Evolutionary conservation across 2,329 filamentous ascomycete genomes (phyloP).

Genomic region (Xylaria sp.): DNA sequence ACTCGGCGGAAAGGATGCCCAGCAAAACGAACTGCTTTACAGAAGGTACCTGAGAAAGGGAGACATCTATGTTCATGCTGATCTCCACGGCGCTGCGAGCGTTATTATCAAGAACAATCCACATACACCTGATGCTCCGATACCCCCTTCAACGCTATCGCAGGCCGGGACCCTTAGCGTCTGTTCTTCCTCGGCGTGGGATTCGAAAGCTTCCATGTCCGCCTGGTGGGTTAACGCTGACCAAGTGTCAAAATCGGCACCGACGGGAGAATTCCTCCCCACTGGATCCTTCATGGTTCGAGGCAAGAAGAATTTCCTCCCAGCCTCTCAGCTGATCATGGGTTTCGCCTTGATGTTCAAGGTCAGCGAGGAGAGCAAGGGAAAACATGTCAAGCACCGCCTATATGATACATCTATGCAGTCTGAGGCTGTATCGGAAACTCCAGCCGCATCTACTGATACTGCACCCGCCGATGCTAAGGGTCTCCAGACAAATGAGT

Average conservation of each 20-base stretch:
- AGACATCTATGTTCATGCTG: slow-evolving; percentile 90
- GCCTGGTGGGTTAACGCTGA: slow-evolving; percentile 94
- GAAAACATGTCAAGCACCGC: slow-evolving; percentile 77
- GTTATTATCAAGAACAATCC: slow-evolving; percentile 90
- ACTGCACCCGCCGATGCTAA: slow-evolving; percentile 2
- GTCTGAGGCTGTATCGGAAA: slow-evolving; percentile 16
- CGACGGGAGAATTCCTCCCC: slow-evolving; percentile 79
- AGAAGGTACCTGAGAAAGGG: slow-evolving; percentile 83
- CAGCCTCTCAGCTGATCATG: slow-evolving; percentile 83
- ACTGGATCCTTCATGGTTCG: slow-evolving; percentile 79
- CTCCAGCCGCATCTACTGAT: slow-evolving; percentile 7
- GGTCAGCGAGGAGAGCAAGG: slow-evolving; percentile 86
- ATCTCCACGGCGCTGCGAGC: slow-evolving; percentile 81
- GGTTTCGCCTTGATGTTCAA: slow-evolving; percentile 88
- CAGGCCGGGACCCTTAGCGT: slow-evolving; percentile 88
- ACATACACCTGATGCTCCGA: slow-evolving; percentile 77
- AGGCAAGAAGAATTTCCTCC: slow-evolving; percentile 89
- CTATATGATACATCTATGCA: slow-evolving; percentile 40
- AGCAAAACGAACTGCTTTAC: slow-evolving; percentile 94
- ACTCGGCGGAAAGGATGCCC: slow-evolving; percentile 83
- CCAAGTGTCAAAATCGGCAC: slow-evolving; percentile 85
- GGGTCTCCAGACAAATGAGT: slow-evolving; percentile 33
- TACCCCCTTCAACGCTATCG: slow-evolving; percentile 87
- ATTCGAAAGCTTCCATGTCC: slow-evolving; percentile 92
- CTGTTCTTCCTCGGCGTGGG: slow-evolving; percentile 89